Conservation (phyloP, 73 alveolate genomes). For the Paramecium pentaurelia region DNA sequence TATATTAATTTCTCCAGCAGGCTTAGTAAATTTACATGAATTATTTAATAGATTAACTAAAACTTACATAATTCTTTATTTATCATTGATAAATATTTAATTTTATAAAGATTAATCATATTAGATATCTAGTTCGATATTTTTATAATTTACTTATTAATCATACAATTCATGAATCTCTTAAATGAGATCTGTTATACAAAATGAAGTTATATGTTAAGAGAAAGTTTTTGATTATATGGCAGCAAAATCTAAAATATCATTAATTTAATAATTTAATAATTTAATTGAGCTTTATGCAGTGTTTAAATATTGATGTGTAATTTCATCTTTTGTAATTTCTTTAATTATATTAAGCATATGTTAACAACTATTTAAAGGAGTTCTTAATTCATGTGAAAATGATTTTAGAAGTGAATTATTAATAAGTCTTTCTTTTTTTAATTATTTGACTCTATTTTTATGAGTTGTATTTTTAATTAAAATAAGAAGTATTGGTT, state of each 20-base stretch:
- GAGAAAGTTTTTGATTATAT: conserved; percentile 13
- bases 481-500: background rate
- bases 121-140: background rate
- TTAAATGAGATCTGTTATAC: background rate
- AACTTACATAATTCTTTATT: background rate
- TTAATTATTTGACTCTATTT: background rate
- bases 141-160: background rate
- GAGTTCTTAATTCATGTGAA: conserved; percentile 60
- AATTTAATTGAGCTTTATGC: conserved; percentile 1
- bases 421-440: background rate
- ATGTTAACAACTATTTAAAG: conserved; percentile 48
- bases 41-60: conserved; percentile 31
- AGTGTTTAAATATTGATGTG: background rate
- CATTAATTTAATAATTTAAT: conserved; percentile 50
- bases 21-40: background rate
- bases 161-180: background rate
- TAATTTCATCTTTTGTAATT: background rate
- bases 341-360: background rate
- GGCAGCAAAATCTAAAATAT: conserved; percentile 54
- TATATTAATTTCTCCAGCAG: background rate
- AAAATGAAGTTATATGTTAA: background rate
- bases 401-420: conserved; percentile 8
- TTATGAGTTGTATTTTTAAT: background rate
- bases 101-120: background rate
- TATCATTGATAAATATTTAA: background rate